Conservation (phyloP, 495 filamentous ascomycete species). For the Aspergillus wentii region DNA sequence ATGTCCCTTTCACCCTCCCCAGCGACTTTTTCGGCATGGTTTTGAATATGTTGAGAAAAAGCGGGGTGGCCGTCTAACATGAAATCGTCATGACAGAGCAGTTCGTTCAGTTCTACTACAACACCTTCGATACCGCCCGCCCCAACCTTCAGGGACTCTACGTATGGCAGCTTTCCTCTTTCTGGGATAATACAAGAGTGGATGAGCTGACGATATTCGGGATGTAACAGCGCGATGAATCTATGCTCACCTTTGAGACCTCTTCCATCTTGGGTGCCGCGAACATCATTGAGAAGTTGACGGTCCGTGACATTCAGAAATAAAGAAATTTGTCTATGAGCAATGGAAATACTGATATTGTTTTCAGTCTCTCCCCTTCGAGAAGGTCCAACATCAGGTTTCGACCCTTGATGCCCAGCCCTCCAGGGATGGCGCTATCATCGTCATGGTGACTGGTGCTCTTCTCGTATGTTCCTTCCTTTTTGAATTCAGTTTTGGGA, state of each 20-base stretch:
- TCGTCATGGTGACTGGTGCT: slow-evolving; percentile 81
- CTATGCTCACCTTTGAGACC: slow-evolving; percentile 92
- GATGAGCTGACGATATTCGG: slow-evolving; percentile 2
- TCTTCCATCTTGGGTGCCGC: slow-evolving; percentile 49
- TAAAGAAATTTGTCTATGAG: background rate
- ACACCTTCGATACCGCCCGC: slow-evolving; percentile 71
- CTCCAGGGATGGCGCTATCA: slow-evolving; percentile 55
- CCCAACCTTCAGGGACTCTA: slow-evolving; percentile 63
- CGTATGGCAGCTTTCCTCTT: slow-evolving; percentile 43
- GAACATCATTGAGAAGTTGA: slow-evolving; percentile 71
- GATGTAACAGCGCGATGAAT: slow-evolving; percentile 62
- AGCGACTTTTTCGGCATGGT: background rate
- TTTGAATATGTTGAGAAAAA: too few relatives aligned
- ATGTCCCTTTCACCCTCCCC: background rate
- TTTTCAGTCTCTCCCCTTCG: slow-evolving; percentile 68
- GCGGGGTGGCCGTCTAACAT: too few relatives aligned
- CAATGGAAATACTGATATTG: background rate
- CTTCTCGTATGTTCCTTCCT: slow-evolving; percentile 57
- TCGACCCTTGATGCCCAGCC: slow-evolving; percentile 75
- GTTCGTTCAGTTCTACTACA: slow-evolving; percentile 87
- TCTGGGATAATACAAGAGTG: background rate
- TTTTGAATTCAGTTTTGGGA: background rate
- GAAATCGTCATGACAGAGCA: slow-evolving; percentile 48
- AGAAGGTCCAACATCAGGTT: slow-evolving; percentile 67
- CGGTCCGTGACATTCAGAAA: slow-evolving; percentile 44